Conservation (phyloP, 192 early-diverging fungal genomes). For the Dimargaris xerosporica region DNA sequence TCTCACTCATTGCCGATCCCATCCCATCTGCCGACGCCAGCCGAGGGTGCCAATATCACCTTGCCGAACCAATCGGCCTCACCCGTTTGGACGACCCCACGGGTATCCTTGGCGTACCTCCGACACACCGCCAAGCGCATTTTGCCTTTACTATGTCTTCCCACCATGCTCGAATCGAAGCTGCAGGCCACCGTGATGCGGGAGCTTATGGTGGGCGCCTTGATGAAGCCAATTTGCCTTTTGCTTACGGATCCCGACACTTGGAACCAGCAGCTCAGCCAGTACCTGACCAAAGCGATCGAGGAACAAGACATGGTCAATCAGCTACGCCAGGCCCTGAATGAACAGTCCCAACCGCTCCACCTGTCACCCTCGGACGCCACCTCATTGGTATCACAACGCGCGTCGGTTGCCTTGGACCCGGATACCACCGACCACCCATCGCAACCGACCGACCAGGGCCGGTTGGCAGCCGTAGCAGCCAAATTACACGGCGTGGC, state of each 20-base stretch:
- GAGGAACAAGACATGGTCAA: constrained; percentile 50
- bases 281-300: constrained; percentile 29
- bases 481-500: constrained; percentile 11
- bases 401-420: neutral
- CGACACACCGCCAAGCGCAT: constrained; percentile 41
- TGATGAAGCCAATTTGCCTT: constrained; percentile 52
- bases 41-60: too few relatives aligned
- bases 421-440: neutral
- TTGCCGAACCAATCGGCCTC: constrained; percentile 11
- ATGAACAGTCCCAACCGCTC: constrained; percentile 33
- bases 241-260: constrained; percentile 71
- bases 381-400: neutral
- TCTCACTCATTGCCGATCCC: too few relatives aligned
- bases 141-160: constrained; percentile 45
- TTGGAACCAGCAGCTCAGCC: constrained; percentile 67
- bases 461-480: constrained; percentile 1
- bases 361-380: neutral
- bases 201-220: constrained; percentile 53
- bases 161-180: constrained; percentile 36
- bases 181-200: constrained; percentile 47
- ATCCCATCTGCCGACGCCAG: too few relatives aligned
- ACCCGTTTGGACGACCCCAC: constrained; percentile 24
- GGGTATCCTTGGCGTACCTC: constrained; percentile 42
- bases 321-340: constrained; percentile 47
- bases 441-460: neutral